A percentile compares a stretch with the other conserved stretches of the same genome.
phyloP scores from a whole-genome alignment of 306 rosid genomes.

The Crotalaria pallida region DNA sequence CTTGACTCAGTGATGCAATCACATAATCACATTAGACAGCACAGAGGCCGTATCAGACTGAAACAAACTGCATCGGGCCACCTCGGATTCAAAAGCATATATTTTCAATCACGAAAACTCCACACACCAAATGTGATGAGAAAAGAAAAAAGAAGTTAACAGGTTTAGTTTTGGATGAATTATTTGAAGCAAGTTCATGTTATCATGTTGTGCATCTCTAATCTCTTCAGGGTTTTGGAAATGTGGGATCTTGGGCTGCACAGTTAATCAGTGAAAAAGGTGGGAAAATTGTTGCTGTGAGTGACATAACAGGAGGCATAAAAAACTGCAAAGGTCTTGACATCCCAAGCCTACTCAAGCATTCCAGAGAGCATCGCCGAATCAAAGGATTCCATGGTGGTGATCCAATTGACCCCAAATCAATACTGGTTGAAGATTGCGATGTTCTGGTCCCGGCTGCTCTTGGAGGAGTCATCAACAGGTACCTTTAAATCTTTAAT shows the following conservation, averaged over 20 bases:
- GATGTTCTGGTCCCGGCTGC: slow-evolving; percentile 90
- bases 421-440: slow-evolving; percentile 71
- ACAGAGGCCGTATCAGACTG: no score
- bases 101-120: no score
- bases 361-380: slow-evolving; percentile 50
- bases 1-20: no score
- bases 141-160: neutral
- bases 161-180: neutral
- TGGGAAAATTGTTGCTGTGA: slow-evolving; percentile 83
- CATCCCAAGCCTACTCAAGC: slow-evolving; percentile 61
- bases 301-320: slow-evolving; percentile 84
- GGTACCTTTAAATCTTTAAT: no score
- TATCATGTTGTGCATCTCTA: neutral
- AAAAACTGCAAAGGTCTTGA: slow-evolving; percentile 69
- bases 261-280: slow-evolving; percentile 66
- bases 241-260: slow-evolving; percentile 97
- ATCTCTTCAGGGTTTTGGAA: slow-evolving; percentile 72
- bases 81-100: no score
- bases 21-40: no score
- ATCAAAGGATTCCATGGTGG: slow-evolving; percentile 67
- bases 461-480: slow-evolving; percentile 80
- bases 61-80: no score
- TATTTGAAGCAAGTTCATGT: neutral
- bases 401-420: slow-evolving; percentile 49
- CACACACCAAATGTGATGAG: no score